phyloP scores from a whole-genome alignment of 1,284 basidiomycete species.

The Butyriboletus appendiculatus region DNA sequence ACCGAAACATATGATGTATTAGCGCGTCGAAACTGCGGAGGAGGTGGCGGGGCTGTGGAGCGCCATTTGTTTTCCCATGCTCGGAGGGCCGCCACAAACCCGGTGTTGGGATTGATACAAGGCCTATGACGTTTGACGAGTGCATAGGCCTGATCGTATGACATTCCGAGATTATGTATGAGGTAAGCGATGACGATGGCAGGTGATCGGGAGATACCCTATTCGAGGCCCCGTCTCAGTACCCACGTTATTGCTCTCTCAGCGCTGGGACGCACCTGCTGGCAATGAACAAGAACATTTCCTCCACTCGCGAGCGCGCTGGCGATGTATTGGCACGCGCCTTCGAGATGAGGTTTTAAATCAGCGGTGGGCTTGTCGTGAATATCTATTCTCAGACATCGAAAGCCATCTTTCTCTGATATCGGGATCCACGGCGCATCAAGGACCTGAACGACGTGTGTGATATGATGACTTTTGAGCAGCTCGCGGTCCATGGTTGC shows the following conservation, averaged over 20 bases:
- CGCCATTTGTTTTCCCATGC: slow-evolving; percentile 50
- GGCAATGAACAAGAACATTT: slow-evolving; percentile 66
- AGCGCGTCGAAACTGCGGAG: slow-evolving; percentile 28
- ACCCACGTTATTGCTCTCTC: neutral
- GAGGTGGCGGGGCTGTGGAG: slow-evolving; percentile 12
- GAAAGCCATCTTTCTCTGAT: slow-evolving; percentile 56
- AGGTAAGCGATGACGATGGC: slow-evolving; percentile 70
- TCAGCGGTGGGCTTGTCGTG: slow-evolving; percentile 57
- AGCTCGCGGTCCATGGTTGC: slow-evolving; percentile 52
- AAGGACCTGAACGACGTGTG: slow-evolving; percentile 67
- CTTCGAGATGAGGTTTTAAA: slow-evolving; percentile 54
- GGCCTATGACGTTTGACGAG: slow-evolving; percentile 59
- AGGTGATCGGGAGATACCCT: slow-evolving; percentile 69
- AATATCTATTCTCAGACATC: slow-evolving; percentile 65
- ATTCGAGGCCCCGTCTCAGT: slow-evolving; percentile 7
- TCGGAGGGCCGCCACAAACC: slow-evolving; percentile 53
- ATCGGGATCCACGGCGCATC: slow-evolving; percentile 69
- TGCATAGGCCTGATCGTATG: slow-evolving; percentile 61
- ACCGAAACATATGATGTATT: slow-evolving; percentile 28
- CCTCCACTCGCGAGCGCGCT: slow-evolving; percentile 47
- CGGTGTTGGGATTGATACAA: slow-evolving; percentile 71
- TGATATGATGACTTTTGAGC: slow-evolving; percentile 51
- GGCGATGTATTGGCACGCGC: slow-evolving; percentile 57
- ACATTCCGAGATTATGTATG: slow-evolving; percentile 64
- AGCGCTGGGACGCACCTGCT: slow-evolving; percentile 49